Evolutionary conservation across 2,329 filamentous ascomycete species (phyloP), one percentile per base, ranked within the genome.

Genomic region (Penicillium nordicum): DNA sequence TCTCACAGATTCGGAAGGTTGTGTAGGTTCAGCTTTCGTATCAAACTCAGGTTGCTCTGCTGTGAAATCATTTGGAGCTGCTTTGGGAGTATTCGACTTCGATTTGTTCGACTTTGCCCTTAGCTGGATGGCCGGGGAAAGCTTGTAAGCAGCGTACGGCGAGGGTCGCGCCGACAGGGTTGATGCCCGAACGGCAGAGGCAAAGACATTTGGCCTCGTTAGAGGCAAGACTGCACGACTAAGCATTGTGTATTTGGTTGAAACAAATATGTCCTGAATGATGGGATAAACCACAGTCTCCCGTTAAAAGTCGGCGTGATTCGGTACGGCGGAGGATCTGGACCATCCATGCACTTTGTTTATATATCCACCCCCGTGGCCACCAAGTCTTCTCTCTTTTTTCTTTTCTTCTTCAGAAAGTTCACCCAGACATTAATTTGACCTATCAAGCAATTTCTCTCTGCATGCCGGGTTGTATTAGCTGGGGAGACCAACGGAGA

Each of bases 391-490:
- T 64, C 66, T 65, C 69, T 38, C 66, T 70, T 73, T 69, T 72
- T 73, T 72, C 73, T 72, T 67, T 69, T 69, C 67, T 74, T 62
- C 72, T 69, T 65, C 72, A 76, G 83, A 85, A 84, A 80, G 84
- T 84, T 76, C 71, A 80, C 80, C 77, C 75, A 77, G 75, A 73
- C 72, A 73, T 72, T 51, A 79, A 84, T 84, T 85, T 85, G 83
- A 82, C 82, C 77, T 76, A 72, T 70, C 79, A 78, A 71, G 73
- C 78, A 60, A 60, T 58, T 63, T 60, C 67, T 70, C 68, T 68
- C 77, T 82, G 80, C 78, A 77, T 79, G 78, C 73, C 72, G 80
- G 78, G 84, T 84, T 87, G 84, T 76, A 79, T 74, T 78, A 77
- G 72, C 74, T 78, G 77, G 78, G 78, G 68, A 80, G 77, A 80